Base-by-base conservation (phyloP, 202 grass and related monocot genomes). In the Hordeum pubiflorum region DNA sequence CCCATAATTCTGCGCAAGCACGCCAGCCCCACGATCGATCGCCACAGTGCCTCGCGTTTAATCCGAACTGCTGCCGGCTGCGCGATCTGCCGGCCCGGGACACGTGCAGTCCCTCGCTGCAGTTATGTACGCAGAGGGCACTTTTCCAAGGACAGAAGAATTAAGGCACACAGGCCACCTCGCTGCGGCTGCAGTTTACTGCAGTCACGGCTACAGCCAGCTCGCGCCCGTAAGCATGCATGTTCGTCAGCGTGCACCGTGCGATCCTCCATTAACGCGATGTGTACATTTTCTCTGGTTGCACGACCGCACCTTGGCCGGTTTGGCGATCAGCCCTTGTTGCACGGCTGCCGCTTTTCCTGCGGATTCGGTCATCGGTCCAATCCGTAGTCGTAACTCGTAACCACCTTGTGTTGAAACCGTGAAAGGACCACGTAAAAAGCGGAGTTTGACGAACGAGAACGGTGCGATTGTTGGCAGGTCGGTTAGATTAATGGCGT, bases 341-440 rank as follows among this genome's bases (percentile, higher is more conserved):
- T 10, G 73, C 54, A 40, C 33, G 54, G 73, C 13, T 22, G 54
- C 32, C 4, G 5, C 20, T 58, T 58, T 58, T 21, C n/a, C 14
- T 12, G 21, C 67, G 21, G 20, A 33, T 76, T 40, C 23, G 33
- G 18, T 38, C 50, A 37, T 9, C 52, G 1, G 33, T 24, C 54
- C 18, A 22, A 38, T 26, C 57, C 61, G 76, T 79, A 66, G 75
- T 24, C 36, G 20, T 34, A 55, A 3, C 40, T 24, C 36, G 20
- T 50, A 55, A 3, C 40, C 75, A 11, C 75, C 18, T 59, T 31
- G 17, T 17, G 52, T 32, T 58, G 52, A 43, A 56, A 38, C 32
- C 32, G 23, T 71, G 79, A 43, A 71, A 60, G 65, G 54, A 72
- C 66, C 37, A 15, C 40, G 76, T 52, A 23, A 79, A 78, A 65